Evolutionary conservation across 257 asterid species (phyloP).

Genomic region (Capsicum baccatum): DNA sequence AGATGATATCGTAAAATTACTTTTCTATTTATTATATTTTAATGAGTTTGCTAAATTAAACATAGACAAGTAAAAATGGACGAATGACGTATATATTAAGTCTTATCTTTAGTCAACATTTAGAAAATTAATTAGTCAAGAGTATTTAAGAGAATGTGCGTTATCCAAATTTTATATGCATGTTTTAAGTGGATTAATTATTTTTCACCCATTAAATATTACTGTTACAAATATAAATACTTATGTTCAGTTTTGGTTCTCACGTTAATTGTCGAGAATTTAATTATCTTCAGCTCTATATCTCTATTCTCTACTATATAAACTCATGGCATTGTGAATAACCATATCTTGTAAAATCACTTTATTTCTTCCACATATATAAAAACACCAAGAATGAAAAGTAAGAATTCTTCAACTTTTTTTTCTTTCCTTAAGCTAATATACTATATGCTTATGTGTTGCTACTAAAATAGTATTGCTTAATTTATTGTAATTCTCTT

Average conservation of each 20-base stretch:
- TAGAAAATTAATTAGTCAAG: background rate
- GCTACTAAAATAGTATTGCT: too few relatives aligned
- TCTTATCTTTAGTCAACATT: background rate
- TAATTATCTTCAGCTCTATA: background rate
- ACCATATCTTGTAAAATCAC: background rate
- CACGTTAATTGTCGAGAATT: background rate
- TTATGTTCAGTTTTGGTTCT: background rate
- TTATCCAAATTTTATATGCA: background rate
- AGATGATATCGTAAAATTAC: too few relatives aligned
- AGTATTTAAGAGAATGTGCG: background rate
- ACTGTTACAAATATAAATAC: slow-evolving; percentile 10
- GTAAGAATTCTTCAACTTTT: background rate
- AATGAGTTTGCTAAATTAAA: too few relatives aligned
- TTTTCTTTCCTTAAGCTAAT: background rate
- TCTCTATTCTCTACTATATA: background rate
- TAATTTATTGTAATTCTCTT: too few relatives aligned
- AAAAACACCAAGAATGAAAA: background rate
- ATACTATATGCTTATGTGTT: background rate
- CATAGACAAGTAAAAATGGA: too few relatives aligned
- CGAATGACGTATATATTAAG: too few relatives aligned
- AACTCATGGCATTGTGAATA: background rate
- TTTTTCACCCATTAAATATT: background rate
- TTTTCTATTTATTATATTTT: too few relatives aligned
- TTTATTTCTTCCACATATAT: background rate
- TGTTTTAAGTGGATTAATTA: background rate